Conservation (phyloP, 495 filamentous ascomycete species). For the Trichoderma reesei region DNA sequence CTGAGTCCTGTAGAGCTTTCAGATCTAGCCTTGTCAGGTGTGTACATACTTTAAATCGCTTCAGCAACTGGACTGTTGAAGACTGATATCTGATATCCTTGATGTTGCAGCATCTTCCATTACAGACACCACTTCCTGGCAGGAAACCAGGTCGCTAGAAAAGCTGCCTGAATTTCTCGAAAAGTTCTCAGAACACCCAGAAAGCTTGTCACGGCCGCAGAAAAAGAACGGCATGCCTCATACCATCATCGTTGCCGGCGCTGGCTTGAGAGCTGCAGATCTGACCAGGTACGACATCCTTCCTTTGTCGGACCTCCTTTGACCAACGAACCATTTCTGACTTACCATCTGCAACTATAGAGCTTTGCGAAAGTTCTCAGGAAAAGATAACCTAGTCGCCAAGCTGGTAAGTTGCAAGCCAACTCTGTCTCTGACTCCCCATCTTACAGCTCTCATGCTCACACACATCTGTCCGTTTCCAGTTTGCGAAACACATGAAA, state of each 20-base stretch:
- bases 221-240: slow-evolving; percentile 71
- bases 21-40: slow-evolving; percentile 74
- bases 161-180: slow-evolving; percentile 74
- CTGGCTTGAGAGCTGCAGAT: slow-evolving; percentile 76
- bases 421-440: background rate
- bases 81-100: background rate
- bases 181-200: slow-evolving; percentile 42
- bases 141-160: slow-evolving; percentile 49
- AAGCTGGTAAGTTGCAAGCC: slow-evolving; percentile 50
- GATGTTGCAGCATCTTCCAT: slow-evolving; percentile 27
- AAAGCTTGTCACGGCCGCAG: slow-evolving; percentile 49
- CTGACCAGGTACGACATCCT: slow-evolving; percentile 47
- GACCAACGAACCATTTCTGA: background rate
- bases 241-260: slow-evolving; percentile 69
- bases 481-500: slow-evolving; percentile 97
- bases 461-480: background rate
- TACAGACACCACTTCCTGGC: slow-evolving; percentile 65
- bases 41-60: background rate
- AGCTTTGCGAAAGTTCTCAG: slow-evolving; percentile 65
- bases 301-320: background rate
- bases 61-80: background rate
- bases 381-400: slow-evolving; percentile 63
- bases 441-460: background rate
- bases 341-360: slow-evolving; percentile 26
- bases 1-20: slow-evolving; percentile 74